Evolutionary conservation across 352 stramenopile genomes (phyloP).

Genomic region (Stephanocyclus meneghinianus): DNA sequence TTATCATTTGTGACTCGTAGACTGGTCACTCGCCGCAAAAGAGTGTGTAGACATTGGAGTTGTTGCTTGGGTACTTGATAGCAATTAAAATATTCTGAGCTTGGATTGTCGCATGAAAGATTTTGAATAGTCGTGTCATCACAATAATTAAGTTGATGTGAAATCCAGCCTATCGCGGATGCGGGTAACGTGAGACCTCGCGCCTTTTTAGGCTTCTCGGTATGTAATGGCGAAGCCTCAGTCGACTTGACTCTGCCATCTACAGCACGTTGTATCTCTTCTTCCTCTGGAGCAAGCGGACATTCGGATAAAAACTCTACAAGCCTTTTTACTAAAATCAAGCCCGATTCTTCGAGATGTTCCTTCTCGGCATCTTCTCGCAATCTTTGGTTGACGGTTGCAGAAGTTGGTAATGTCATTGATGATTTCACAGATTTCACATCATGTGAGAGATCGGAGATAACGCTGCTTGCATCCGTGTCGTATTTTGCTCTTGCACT

Average conservation of each 20-base stretch:
- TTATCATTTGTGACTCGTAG: slow-evolving; percentile 60
- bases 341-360: slow-evolving; percentile 46
- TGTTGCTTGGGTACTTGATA: slow-evolving; percentile 47
- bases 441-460: slow-evolving; percentile 37
- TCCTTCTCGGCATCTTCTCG: slow-evolving; percentile 6
- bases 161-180: slow-evolving; percentile 71
- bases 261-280: slow-evolving; percentile 6
- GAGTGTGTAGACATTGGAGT: slow-evolving; percentile 56
- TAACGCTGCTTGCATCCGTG: slow-evolving; percentile 39
- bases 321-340: slow-evolving; percentile 47
- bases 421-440: slow-evolving; percentile 17
- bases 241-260: slow-evolving; percentile 1
- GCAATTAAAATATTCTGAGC: slow-evolving; percentile 31
- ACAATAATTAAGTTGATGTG: slow-evolving; percentile 39
- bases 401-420: neutral
- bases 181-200: slow-evolving; percentile 68
- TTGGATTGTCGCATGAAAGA: slow-evolving; percentile 16
- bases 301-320: slow-evolving; percentile 58
- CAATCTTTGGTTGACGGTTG: slow-evolving; percentile 8
- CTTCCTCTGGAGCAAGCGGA: slow-evolving; percentile 38
- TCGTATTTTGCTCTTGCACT: neutral
- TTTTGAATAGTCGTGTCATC: neutral
- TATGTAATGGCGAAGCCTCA: neutral
- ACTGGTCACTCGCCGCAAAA: slow-evolving; percentile 59
- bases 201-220: slow-evolving; percentile 31